A percentile compares a stretch with the other conserved stretches of the same genome.
Conservation (phyloP, 805 yeast species). For the Teunomyces gatunensis region DNA sequence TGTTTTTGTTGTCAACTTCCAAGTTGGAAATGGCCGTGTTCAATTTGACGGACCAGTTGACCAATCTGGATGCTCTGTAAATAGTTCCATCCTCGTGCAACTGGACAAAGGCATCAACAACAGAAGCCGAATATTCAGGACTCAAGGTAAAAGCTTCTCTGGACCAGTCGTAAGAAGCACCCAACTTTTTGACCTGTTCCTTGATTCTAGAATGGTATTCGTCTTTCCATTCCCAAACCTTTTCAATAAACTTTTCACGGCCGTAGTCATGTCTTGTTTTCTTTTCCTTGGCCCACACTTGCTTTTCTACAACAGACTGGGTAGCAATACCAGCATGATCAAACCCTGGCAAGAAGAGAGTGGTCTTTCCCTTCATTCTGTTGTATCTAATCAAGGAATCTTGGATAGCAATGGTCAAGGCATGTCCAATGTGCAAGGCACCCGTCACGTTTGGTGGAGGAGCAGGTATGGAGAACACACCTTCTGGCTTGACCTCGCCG, state of each 20-base stretch:
- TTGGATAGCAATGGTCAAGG: conserved; percentile 91
- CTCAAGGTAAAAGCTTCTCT: conserved; percentile 92
- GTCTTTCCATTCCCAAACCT: conserved; percentile 99
- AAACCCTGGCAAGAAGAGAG: conserved; percentile 90
- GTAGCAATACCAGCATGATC: conserved; percentile 99
- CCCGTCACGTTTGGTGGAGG: conserved; percentile 99
- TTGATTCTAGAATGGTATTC: conserved; percentile 86
- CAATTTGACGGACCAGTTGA: conserved; percentile 94
- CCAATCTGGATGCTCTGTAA: conserved; percentile 88
- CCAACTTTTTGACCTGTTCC: conserved; percentile 78
- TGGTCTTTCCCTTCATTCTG: conserved; percentile 97
- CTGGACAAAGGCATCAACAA: conserved; percentile 85
- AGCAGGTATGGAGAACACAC: conserved; percentile 88
- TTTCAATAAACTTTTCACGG: conserved; percentile 81
- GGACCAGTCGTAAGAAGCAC: conserved; percentile 96
- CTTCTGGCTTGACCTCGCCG: conserved; percentile 78
- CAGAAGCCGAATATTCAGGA: conserved; percentile 75
- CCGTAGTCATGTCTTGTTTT: conserved; percentile 94
- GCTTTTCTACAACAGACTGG: conserved; percentile 96
- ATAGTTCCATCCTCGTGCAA: conserved; percentile 93
- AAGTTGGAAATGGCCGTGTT: conserved; percentile 95
- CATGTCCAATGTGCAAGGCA: conserved; percentile 98
- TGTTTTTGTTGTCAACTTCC: conserved; percentile 91
- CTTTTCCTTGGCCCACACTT: conserved; percentile 82
- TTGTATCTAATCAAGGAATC: conserved; percentile 89